phyloP scores from a whole-genome alignment of 139 green algal species.

The Chlamydomonas eustigma region DNA sequence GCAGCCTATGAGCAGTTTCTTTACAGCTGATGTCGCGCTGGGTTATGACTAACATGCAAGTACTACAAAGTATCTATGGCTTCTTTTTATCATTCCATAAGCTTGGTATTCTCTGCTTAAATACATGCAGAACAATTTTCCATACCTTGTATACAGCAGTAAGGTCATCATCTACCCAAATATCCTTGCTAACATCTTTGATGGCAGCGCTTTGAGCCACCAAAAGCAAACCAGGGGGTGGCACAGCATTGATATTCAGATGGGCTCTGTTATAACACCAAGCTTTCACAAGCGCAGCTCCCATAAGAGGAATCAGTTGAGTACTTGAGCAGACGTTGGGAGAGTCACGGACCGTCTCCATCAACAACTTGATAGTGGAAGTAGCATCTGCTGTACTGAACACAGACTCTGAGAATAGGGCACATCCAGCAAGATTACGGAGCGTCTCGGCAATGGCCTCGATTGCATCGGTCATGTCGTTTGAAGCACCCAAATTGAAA shows the following conservation, averaged over 20 bases:
- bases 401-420: not conserved
- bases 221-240: not conserved
- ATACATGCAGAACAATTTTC: too few relatives aligned
- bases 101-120: too few relatives aligned
- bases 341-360: not conserved
- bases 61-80: too few relatives aligned
- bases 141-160: too few relatives aligned
- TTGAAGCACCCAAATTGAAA: too few relatives aligned
- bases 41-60: too few relatives aligned
- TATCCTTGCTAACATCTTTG: not conserved
- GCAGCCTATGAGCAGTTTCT: too few relatives aligned
- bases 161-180: constrained; percentile 9
- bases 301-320: not conserved
- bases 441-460: not conserved
- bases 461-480: not conserved
- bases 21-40: too few relatives aligned
- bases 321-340: not conserved
- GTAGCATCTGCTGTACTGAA: not conserved
- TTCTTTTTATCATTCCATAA: too few relatives aligned
- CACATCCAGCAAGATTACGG: not conserved
- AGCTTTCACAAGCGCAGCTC: not conserved
- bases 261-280: not conserved
- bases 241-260: not conserved
- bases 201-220: not conserved
- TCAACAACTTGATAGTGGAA: not conserved